Evolutionary conservation across 176 grass and related monocot genomes (phyloP).

Genomic region (Eleusine coracana): DNA sequence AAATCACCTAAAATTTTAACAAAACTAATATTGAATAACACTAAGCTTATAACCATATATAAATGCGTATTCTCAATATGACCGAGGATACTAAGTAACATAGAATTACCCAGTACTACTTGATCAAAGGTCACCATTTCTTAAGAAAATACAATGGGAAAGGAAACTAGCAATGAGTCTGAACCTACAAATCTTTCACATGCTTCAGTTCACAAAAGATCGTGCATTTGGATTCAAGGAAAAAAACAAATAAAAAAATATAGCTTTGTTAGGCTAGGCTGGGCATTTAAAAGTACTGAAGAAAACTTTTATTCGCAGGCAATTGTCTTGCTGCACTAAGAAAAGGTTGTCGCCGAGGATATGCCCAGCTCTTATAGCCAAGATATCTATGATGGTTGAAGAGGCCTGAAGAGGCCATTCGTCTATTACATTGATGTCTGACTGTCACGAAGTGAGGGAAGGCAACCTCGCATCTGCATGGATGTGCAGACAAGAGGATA

Average conservation of each 20-base stretch:
- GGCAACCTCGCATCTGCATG: no score
- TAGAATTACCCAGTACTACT: not conserved
- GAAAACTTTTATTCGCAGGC: not conserved
- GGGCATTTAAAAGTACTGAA: no score
- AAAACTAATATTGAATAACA: not conserved
- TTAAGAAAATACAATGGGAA: not conserved
- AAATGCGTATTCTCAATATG: not conserved
- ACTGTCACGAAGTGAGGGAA: no score
- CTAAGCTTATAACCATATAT: not conserved
- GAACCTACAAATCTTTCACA: not conserved
- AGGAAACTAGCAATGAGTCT: not conserved
- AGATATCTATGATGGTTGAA: not conserved
- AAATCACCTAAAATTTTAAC: not conserved
- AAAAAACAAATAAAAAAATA: not conserved
- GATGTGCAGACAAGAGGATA: no score
- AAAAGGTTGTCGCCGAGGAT: not conserved
- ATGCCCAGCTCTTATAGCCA: not conserved
- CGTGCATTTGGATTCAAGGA: not conserved
- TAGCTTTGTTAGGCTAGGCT: not conserved
- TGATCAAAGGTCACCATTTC: not conserved
- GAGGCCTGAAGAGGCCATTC: no score
- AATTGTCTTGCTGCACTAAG: not conserved
- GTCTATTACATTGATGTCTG: no score
- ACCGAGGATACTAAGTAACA: not conserved
- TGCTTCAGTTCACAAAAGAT: not conserved